Conservation (phyloP, 2,329 filamentous ascomycete species). For the Sporothrix brasiliensis region DNA sequence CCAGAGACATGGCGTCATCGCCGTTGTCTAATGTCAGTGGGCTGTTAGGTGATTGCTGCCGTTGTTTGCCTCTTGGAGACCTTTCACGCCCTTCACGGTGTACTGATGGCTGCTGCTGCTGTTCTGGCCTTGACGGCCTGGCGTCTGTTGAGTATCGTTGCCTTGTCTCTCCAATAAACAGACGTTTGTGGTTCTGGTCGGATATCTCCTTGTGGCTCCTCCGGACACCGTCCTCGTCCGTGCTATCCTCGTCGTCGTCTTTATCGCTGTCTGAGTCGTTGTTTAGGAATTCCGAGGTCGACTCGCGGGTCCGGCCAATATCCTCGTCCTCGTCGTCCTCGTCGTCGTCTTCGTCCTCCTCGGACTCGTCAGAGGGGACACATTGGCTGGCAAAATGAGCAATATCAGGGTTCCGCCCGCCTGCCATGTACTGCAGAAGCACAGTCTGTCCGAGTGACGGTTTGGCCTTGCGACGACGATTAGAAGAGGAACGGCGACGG, state of each 20-base stretch:
- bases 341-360: constrained; percentile 20
- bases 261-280: constrained; percentile 9
- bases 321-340: constrained; percentile 16
- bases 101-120: background rate
- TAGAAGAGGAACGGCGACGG: constrained; percentile 51
- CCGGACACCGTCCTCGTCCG: background rate
- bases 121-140: background rate
- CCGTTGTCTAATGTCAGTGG: constrained; percentile 32
- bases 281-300: constrained; percentile 6
- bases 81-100: background rate
- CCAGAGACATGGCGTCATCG: constrained; percentile 35
- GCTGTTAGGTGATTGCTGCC: background rate
- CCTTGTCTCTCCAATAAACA: background rate
- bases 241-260: background rate
- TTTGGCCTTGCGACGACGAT: constrained; percentile 57
- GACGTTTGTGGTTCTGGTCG: background rate
- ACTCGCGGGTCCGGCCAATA: constrained; percentile 13
- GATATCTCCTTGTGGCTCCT: background rate
- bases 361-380: constrained; percentile 47
- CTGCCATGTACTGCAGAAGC: constrained; percentile 66
- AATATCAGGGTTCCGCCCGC: constrained; percentile 66
- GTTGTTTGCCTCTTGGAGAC: background rate
- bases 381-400: constrained; percentile 58
- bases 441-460: constrained; percentile 66
- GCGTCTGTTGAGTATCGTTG: background rate